Base-by-base conservation (phyloP, 2,329 filamentous ascomycete genomes). In the Orbilia ellipsospora region DNA sequence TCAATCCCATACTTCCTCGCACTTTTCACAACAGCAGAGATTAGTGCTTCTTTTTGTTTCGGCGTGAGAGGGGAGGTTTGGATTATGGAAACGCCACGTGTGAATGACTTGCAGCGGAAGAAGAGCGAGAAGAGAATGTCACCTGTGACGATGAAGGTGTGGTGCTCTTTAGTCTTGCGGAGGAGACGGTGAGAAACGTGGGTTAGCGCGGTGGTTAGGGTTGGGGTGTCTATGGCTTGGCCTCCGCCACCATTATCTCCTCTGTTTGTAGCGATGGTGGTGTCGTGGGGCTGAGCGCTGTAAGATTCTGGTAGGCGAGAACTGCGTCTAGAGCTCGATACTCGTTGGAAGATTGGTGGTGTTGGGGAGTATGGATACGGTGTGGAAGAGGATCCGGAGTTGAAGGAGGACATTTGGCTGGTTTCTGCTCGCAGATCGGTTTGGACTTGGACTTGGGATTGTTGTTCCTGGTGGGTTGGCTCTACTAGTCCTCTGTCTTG, bases 161-260 rank as follows among this genome's bases (percentile, higher is more conserved):
- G 73, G 66, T 77, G 73, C 8, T 36, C 23, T 28, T 77, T 77
- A 13, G 73, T 77, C 66, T 77, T 77, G 51, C 61, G 60, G 3
- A 70, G 62, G 7, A 77, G 60, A 4, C 67, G 65, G 26, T 31
- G 8, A 31, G 73, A 77, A n/a, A 72, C 44, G 64, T 75, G 64
- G 36, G 52, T 61, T 65, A 75, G 13, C 7, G 72, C 72, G 3
- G 64, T 75, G 8, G 72, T 69, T 8, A 75, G 18, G 0, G 64
- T 75, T 15, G 72, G 64, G 2, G 72, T 75, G 18, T 75, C 72
- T n/a, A 75, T 69, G 13, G 16, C 44, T 48, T 23, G 23, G 6
- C 16, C 44, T 18, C 44, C 16, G 4, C 44, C 44, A 15, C 8
- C 44, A 5, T 15, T n/a, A 10, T 23, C 48, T 23, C 18, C 48